A percentile compares a stretch with the other conserved stretches of the same genome.
Conservation (phyloP, 441 rosid genomes). For the Viola pubescens region DNA sequence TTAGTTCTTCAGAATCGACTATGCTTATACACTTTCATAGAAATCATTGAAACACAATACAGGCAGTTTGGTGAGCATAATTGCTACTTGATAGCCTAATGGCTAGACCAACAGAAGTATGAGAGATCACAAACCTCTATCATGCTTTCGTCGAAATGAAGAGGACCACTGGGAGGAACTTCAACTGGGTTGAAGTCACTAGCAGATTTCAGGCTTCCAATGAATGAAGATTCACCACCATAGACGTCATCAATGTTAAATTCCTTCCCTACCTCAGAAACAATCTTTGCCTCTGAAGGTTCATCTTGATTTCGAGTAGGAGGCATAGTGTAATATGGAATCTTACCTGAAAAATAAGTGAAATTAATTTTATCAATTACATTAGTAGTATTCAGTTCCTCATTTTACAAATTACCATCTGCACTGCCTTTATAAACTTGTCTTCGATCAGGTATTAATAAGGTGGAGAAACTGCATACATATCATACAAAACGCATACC, state of each 20-base stretch:
- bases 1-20: no score
- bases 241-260: constrained; percentile 81
- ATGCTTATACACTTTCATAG: no score
- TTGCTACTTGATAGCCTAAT: no score
- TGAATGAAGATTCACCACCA: constrained; percentile 67
- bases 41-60: no score
- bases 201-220: constrained; percentile 77
- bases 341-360: constrained; percentile 57
- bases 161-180: constrained; percentile 61
- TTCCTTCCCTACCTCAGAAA: constrained; percentile 65
- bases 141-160: constrained; percentile 65
- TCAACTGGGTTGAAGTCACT: constrained; percentile 56
- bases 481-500: constrained; percentile 33
- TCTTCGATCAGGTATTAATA: background rate
- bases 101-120: no score
- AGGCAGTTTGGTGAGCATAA: no score
- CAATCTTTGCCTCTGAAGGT: constrained; percentile 67
- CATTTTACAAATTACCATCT: constrained; percentile 3
- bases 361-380: background rate
- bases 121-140: constrained; percentile 51
- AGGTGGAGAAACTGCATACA: background rate
- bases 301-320: constrained; percentile 60
- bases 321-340: constrained; percentile 85
- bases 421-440: background rate
- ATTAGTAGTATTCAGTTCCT: background rate